phyloP scores from a whole-genome alignment of 345 rosid species.

The Rubroshorea leprosula region DNA sequence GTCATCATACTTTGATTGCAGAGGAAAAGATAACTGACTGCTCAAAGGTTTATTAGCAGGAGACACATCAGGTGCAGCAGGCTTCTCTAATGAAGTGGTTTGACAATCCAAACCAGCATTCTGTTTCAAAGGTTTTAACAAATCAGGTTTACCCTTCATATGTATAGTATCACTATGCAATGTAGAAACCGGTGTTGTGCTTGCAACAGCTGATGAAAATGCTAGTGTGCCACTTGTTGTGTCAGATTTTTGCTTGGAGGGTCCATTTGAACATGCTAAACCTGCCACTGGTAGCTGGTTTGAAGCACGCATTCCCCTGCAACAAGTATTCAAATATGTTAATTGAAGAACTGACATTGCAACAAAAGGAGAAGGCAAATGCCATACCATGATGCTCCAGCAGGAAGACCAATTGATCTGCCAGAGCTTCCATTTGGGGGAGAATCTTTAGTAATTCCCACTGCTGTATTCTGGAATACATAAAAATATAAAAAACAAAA shows the following conservation, averaged over 20 bases:
- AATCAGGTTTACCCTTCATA: conserved; percentile 29
- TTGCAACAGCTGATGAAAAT: conserved; percentile 39
- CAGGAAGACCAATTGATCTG: conserved; percentile 65
- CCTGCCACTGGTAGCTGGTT: conserved; percentile 35
- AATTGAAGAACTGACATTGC: conserved; percentile 20
- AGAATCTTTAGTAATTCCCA: conserved; percentile 35
- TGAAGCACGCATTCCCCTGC: conserved; percentile 60
- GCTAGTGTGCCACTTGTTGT: conserved; percentile 24
- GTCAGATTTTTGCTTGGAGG: conserved; percentile 45
- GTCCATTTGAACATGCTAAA: conserved; percentile 43
- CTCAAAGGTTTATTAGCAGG: conserved; percentile 18
- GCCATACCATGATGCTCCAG: conserved; percentile 82
- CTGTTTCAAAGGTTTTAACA: conserved; percentile 29
- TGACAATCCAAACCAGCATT: conserved; percentile 23
- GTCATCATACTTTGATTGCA: conserved; percentile 23
- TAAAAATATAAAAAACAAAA: neutral
- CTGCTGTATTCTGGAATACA: conserved; percentile 35
- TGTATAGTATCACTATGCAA: conserved; percentile 22
- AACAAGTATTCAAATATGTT: conserved; percentile 14
- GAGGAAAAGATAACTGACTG: conserved; percentile 23
- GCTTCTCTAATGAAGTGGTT: conserved; percentile 27
- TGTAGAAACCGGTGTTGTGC: conserved; percentile 29
- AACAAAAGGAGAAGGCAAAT: conserved; percentile 4
- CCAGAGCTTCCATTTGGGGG: conserved; percentile 58
- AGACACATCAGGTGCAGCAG: conserved; percentile 24